These are phyloP conservation scores for Mallotus japonicus DNA, from an alignment of 441 rosid genomes.

Conservation along the genomic window DNA sequence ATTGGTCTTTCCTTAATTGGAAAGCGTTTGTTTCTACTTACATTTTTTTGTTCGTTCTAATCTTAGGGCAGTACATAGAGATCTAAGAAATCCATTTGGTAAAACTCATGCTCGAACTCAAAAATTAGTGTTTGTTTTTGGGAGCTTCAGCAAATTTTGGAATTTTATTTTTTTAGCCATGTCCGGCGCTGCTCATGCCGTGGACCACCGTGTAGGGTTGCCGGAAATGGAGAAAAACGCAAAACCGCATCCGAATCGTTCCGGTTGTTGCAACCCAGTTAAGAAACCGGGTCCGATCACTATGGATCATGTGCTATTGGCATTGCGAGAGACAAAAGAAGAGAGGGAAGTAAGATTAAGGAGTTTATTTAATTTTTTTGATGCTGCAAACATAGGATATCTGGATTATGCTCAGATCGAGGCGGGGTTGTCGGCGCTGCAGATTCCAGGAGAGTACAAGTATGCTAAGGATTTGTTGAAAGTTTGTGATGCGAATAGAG, in stretches of 20 bases:
- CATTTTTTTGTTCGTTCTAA: neutral
- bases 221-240: constrained; percentile 39
- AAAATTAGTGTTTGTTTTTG: neutral
- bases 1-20: neutral
- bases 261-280: constrained; percentile 46
- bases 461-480: constrained; percentile 84
- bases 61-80: constrained; percentile 12
- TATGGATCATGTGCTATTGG: constrained; percentile 86
- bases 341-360: constrained; percentile 80
- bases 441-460: constrained; percentile 81
- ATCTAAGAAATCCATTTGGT: constrained; percentile 9
- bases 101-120: constrained; percentile 6
- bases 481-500: constrained; percentile 85
- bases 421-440: constrained; percentile 71
- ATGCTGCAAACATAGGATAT: constrained; percentile 56
- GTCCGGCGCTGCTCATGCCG: constrained; percentile 42
- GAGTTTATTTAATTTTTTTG: constrained; percentile 77
- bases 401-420: constrained; percentile 86
- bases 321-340: constrained; percentile 76
- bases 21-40: neutral
- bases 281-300: constrained; percentile 57
- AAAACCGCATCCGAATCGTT: constrained; percentile 35
- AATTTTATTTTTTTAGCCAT: neutral
- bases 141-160: neutral
- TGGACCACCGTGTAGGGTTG: constrained; percentile 45